Percentiles rank a stretch among this genome's conserved stretches.
Conservation (phyloP, 2,329 filamentous ascomycete species). For the Alternaria triticina region DNA sequence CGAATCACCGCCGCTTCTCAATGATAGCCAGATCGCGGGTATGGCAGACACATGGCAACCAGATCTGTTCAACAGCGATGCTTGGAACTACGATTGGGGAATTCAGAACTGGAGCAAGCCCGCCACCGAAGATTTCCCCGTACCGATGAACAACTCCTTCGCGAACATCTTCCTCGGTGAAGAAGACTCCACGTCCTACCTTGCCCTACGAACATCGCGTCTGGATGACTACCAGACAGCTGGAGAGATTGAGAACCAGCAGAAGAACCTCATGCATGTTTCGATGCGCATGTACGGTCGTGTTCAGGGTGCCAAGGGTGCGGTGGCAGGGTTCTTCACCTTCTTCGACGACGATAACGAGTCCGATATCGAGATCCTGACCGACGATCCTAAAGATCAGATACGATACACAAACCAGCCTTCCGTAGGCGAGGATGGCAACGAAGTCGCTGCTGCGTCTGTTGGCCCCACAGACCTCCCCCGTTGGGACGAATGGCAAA, state of each 20-base stretch:
- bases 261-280: constrained; percentile 55
- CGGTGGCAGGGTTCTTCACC: constrained; percentile 64
- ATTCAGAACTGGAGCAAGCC: constrained; percentile 56
- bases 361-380: constrained; percentile 62
- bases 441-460: constrained; percentile 57
- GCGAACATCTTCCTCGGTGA: constrained; percentile 55
- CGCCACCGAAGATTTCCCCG: constrained; percentile 45
- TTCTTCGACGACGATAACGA: constrained; percentile 56
- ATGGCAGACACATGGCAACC: constrained; percentile 45
- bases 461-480: constrained; percentile 56
- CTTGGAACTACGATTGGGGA: constrained; percentile 46
- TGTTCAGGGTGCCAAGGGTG: constrained; percentile 54
- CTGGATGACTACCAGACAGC: constrained; percentile 54
- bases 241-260: constrained; percentile 56
- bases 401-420: constrained; percentile 68
- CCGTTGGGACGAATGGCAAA: constrained; percentile 63
- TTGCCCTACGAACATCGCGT: constrained; percentile 56
- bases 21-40: constrained; percentile 28
- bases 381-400: constrained; percentile 51
- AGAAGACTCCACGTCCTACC: constrained; percentile 48
- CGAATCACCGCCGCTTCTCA: constrained; percentile 32
- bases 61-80: constrained; percentile 44
- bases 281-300: constrained; percentile 57
- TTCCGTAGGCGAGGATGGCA: constrained; percentile 54
- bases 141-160: constrained; percentile 54